Evolutionary conservation across 768 basidiomycete species (phyloP), one percentile per base, ranked within the genome.

Genomic region (Kwoniella sp.): DNA sequence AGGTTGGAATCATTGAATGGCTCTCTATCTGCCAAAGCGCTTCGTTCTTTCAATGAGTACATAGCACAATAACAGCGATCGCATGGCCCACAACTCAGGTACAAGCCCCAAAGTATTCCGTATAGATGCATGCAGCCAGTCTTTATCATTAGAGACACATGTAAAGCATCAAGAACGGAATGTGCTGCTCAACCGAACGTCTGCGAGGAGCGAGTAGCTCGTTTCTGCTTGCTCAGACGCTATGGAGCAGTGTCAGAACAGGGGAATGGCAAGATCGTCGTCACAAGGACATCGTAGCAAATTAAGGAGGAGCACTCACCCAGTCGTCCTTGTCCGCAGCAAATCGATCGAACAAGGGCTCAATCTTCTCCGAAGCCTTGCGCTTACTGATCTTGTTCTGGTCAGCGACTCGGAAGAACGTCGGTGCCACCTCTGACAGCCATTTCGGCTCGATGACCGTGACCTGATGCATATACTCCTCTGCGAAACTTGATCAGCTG

Each of bases 371-470:
- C 3, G 58, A 56, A 8, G 58, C 59, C 39, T 67, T 70, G 29
- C 65, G 42, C 42, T 67, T 70, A 91, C 68, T 67, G 77, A 98
- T 93, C 76, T 95, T 96, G 78, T 91, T 92, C 46, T 83, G 87
- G 74, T 98, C 95, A 2, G 93, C 91, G 37, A 99, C 90, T 75
- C 88, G 89, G 85, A 98, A 99, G 80, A 95, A 96, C 55, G 92
- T 90, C 1, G 95, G 93, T 6, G 93, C 95, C 20, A 93, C 91
- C 68, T 99, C 92, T 15, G 91, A 88, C 7, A 98, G 82, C 95
- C 93, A 99, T 73, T 95, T 95, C 3, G 95, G 93, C 71, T 99
- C 95, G 54, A 99, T 82, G 0, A 89, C 88, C 0, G 90, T 93
- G 37, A 98, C 67, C 51, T 71, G 69, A 53, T 73, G 72, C 70